Evolutionary conservation across 2,329 filamentous ascomycete genomes (phyloP).

Genomic region (Xylogone sp.): DNA sequence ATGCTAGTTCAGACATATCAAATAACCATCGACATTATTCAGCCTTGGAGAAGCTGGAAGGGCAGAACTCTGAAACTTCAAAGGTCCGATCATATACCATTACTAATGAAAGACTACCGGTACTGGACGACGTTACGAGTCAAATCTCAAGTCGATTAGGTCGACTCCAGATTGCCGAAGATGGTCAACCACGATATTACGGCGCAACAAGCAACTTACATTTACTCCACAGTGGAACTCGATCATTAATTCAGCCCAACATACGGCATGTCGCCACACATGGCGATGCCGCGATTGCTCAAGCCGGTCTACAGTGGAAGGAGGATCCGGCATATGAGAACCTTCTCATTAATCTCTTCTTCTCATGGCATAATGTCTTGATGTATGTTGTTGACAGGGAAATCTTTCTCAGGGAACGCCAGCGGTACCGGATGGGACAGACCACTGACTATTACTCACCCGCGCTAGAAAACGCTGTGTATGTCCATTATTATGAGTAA

Average conservation of each 20-base stretch:
- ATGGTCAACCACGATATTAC: conserved; percentile 1
- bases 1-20: not conserved
- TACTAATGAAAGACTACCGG: not conserved
- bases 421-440: not conserved
- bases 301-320: not conserved
- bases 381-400: conserved; percentile 1
- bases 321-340: conserved; percentile 1
- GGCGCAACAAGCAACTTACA: conserved; percentile 1
- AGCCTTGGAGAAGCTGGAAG: not conserved
- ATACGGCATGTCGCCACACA: not conserved
- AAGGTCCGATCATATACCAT: not conserved
- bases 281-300: conserved; percentile 1
- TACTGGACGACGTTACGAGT: not conserved
- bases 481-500: not conserved
- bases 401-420: conserved; percentile 2
- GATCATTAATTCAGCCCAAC: conserved; percentile 1
- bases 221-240: conserved; percentile 1
- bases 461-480: not conserved
- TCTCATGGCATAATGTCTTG: conserved; percentile 1
- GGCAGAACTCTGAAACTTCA: not conserved
- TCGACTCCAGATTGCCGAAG: conserved; percentile 1
- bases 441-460: conserved; percentile 1
- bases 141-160: not conserved
- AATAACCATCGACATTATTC: not conserved
- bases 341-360: conserved; percentile 1